These are phyloP conservation scores for Aspergillus ochraceus DNA, from an alignment of 2,329 filamentous ascomycete genomes.

Conservation along the genomic window DNA sequence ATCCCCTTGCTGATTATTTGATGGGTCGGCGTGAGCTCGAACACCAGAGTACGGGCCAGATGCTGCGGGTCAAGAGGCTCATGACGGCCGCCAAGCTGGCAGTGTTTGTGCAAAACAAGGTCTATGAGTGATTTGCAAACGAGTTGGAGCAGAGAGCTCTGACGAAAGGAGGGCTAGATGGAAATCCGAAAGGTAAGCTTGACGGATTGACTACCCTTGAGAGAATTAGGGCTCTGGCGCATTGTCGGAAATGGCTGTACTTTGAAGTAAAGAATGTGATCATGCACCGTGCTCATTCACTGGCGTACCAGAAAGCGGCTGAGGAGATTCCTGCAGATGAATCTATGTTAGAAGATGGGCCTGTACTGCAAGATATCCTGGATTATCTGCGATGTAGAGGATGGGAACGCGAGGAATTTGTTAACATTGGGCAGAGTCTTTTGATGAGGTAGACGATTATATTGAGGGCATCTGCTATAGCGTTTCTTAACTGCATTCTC, in stretches of 20 bases:
- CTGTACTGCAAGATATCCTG: not conserved
- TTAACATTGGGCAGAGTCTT: not conserved
- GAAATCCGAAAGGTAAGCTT: not conserved
- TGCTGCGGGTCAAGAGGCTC: not conserved
- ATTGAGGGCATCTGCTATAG: no score
- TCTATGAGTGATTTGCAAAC: not conserved
- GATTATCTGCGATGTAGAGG: not conserved
- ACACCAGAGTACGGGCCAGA: not conserved
- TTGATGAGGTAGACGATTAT: no score
- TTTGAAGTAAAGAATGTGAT: not conserved
- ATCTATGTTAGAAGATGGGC: not conserved
- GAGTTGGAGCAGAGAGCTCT: not conserved
- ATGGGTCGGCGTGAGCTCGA: not conserved
- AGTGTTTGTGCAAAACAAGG: not conserved
- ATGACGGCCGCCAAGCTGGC: not conserved
- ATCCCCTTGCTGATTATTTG: not conserved
- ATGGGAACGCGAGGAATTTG: not conserved
- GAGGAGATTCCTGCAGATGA: not conserved
- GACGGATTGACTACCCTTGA: not conserved
- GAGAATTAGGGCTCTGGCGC: not conserved
- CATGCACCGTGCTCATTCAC: not conserved
- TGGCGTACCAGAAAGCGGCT: not conserved
- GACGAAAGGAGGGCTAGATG: not conserved
- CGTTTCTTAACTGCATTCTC: no score
- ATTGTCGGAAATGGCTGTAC: not conserved